These are phyloP conservation scores for Leishmania gerbilli DNA, from an alignment of 208 protist genomes.

Conservation along the genomic window DNA sequence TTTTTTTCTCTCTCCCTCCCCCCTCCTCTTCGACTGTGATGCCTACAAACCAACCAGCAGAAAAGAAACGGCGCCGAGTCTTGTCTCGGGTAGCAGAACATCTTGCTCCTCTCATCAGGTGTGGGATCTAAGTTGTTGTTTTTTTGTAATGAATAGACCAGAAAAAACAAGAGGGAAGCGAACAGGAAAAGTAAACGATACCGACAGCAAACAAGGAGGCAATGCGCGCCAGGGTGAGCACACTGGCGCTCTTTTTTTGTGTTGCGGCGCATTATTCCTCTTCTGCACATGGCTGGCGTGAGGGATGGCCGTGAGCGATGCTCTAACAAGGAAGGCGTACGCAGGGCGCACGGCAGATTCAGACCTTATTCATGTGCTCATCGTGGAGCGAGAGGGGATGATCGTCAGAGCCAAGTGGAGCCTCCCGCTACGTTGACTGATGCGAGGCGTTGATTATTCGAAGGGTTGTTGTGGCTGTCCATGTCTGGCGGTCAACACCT, in stretches of 20 bases:
- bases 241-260: not conserved
- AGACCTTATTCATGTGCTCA: not conserved
- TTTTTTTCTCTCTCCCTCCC: not conserved
- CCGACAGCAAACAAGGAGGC: not conserved
- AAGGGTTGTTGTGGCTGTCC: not conserved
- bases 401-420: not conserved
- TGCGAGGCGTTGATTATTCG: not conserved
- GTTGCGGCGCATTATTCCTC: not conserved
- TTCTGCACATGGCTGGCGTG: not conserved
- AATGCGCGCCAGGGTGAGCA: not conserved
- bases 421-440: not conserved
- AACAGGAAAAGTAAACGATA: not conserved
- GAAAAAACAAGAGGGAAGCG: not conserved
- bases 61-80: not conserved
- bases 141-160: not conserved
- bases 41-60: not conserved
- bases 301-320: not conserved
- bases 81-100: not conserved
- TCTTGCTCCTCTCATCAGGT: not conserved
- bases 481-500: not conserved
- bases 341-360: not conserved
- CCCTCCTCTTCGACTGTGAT: not conserved
- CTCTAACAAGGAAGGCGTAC: not conserved
- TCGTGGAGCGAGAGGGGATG: not conserved
- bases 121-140: not conserved